phyloP scores from a whole-genome alignment of 345 rosid genomes.

The Zanthoxylum bungeanum region DNA sequence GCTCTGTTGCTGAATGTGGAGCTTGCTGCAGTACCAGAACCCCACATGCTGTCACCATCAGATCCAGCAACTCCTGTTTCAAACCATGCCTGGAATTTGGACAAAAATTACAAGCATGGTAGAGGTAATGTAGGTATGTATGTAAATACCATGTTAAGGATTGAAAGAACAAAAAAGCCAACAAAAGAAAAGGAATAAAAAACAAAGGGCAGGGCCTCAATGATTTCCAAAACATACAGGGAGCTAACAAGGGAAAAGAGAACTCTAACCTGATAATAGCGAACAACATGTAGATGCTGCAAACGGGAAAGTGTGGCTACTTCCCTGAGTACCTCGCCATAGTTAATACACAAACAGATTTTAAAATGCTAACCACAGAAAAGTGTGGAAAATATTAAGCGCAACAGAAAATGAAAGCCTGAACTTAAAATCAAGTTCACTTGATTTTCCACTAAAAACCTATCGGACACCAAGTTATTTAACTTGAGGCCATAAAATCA shows the following conservation, averaged over 20 bases:
- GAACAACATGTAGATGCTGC: slow-evolving; percentile 99
- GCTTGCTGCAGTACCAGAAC: slow-evolving; percentile 76
- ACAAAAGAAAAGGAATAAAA: background rate
- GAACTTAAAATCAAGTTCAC: slow-evolving; percentile 8
- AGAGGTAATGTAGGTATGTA: background rate
- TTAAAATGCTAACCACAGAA: slow-evolving; percentile 4
- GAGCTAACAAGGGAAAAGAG: slow-evolving; percentile 7
- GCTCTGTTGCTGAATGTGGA: slow-evolving; percentile 54
- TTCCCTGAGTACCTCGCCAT: slow-evolving; percentile 62
- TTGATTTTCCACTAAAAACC: slow-evolving; percentile 2
- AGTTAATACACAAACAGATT: slow-evolving; percentile 21
- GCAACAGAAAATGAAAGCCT: background rate
- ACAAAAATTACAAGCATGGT: slow-evolving; percentile 26
- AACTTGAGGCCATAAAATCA: background rate
- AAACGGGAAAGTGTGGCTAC: slow-evolving; percentile 96
- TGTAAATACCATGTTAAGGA: background rate
- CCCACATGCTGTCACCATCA: slow-evolving; percentile 57
- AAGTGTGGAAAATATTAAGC: background rate
- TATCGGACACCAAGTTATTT: background rate
- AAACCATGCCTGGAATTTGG: slow-evolving; percentile 80
- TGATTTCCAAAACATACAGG: slow-evolving; percentile 19
- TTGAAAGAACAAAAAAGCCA: background rate
- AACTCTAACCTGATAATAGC: slow-evolving; percentile 82
- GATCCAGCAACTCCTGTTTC: slow-evolving; percentile 83
- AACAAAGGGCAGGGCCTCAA: background rate